These are phyloP conservation scores for Neopestalotiopsis sp. DNA, from an alignment of 2,329 filamentous ascomycete species.

Conservation along the genomic window DNA sequence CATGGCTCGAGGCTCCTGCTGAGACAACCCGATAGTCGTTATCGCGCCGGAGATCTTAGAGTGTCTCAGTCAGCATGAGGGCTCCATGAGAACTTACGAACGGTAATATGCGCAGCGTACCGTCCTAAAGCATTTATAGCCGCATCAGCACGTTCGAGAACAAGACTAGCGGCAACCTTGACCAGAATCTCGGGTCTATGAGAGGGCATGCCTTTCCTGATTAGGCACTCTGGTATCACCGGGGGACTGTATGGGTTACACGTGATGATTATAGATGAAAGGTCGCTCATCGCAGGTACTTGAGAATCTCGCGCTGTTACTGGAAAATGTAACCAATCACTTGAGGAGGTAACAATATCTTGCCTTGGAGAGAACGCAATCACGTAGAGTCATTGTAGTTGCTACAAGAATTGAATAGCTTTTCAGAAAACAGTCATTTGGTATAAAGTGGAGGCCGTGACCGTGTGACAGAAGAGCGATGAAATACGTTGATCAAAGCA, in stretches of 20 bases:
- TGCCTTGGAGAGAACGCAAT: neutral
- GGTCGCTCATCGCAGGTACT: neutral
- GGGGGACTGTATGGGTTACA: neutral
- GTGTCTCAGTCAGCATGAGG: neutral
- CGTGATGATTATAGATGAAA: neutral
- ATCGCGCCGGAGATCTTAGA: neutral
- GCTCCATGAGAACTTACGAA: neutral
- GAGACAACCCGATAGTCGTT: neutral
- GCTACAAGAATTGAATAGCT: neutral
- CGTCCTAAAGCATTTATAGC: too few relatives aligned
- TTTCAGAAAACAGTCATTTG: neutral
- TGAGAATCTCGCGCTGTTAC: neutral
- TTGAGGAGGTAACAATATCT: too few relatives aligned
- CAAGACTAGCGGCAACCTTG: neutral
- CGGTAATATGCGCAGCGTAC: neutral
- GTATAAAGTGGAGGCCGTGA: neutral
- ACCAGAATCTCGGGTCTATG: neutral
- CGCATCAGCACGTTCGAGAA: neutral
- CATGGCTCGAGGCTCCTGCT: neutral
- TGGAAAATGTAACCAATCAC: neutral
- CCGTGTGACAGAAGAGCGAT: neutral
- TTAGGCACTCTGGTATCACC: neutral
- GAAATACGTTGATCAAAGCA: neutral
- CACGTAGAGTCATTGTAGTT: neutral
- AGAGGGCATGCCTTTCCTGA: neutral